These are phyloP conservation scores for Trichoderma hamatum DNA, from an alignment of 2,329 filamentous ascomycete genomes.

Conservation along the genomic window DNA sequence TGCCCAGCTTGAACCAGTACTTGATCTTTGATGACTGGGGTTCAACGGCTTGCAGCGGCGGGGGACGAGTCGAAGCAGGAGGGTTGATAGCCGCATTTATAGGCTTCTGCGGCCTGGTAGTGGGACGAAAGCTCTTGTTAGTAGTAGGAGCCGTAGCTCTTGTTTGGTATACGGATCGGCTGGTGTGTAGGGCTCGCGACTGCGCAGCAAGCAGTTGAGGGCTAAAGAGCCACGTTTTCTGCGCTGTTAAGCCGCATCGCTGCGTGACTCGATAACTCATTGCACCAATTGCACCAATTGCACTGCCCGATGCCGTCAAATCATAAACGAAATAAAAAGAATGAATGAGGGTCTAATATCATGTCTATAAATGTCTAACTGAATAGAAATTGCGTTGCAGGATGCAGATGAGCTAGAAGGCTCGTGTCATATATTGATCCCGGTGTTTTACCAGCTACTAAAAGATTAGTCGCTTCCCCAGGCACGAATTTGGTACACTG, in stretches of 20 bases:
- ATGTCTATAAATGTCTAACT: not conserved
- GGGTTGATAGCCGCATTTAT: constrained; percentile 63
- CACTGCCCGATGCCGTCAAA: not conserved
- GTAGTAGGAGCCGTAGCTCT: constrained; percentile 35
- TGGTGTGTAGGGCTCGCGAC: constrained; percentile 26
- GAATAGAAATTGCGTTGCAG: not conserved
- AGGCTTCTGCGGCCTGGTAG: constrained; percentile 33
- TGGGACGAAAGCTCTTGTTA: constrained; percentile 27
- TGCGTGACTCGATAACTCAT: constrained; percentile 42
- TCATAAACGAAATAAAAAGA: not conserved
- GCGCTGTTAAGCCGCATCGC: constrained; percentile 36
- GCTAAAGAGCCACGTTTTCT: constrained; percentile 29
- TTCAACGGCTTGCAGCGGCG: constrained; percentile 67
- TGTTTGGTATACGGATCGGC: constrained; percentile 27
- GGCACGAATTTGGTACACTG: not conserved
- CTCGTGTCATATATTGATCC: not conserved
- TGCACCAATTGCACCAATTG: constrained; percentile 32
- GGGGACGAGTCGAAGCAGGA: constrained; percentile 71
- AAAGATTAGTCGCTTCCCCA: constrained; percentile 5
- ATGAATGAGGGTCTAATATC: not conserved
- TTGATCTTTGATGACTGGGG: constrained; percentile 38
- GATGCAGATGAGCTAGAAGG: not conserved
- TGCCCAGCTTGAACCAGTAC: constrained; percentile 66
- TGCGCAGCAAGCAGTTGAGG: constrained; percentile 21
- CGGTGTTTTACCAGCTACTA: constrained; percentile 8